These are phyloP conservation scores for Pilobolus umbonatus DNA, from an alignment of 192 early-diverging fungal genomes.

Conservation along the genomic window DNA sequence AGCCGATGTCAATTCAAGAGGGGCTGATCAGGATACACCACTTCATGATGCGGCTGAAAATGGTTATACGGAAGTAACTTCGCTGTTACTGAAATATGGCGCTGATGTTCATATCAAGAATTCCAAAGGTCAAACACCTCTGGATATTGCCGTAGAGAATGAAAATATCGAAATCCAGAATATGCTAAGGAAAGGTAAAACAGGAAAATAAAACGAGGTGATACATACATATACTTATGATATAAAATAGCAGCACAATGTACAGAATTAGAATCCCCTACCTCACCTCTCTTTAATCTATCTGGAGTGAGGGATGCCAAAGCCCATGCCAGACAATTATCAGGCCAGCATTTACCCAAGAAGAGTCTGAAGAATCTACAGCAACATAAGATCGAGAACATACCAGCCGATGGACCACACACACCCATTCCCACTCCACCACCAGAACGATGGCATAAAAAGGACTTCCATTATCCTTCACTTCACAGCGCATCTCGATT, in stretches of 20 bases:
- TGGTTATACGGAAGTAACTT: conserved; percentile 40
- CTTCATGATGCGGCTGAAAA: conserved; percentile 64
- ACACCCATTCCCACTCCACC: conserved; percentile 26
- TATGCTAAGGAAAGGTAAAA: conserved; percentile 7
- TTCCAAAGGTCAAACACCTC: conserved; percentile 45
- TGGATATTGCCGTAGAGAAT: conserved; percentile 49
- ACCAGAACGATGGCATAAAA: conserved; percentile 24
- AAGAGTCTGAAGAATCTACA: conserved; percentile 9
- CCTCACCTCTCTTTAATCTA: neutral
- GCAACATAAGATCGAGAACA: neutral
- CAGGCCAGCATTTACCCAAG: conserved; percentile 16
- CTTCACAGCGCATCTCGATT: conserved; percentile 45
- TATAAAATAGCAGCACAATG: conserved; percentile 5
- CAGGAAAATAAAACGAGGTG: neutral
- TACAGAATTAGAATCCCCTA: neutral
- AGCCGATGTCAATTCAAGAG: conserved; percentile 57
- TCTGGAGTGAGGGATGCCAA: conserved; percentile 5
- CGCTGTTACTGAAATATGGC: conserved; percentile 40
- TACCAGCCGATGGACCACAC: conserved; percentile 17
- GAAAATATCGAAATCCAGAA: conserved; percentile 25
- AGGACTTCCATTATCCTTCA: neutral
- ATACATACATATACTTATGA: neutral
- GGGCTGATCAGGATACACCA: conserved; percentile 59
- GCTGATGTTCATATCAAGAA: conserved; percentile 50
- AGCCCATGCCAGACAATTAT: conserved; percentile 11